Percentiles rank a stretch among this genome's conserved stretches.
Evolutionary conservation across 495 filamentous ascomycete species (phyloP).

Genomic region (Usnea hakonensis): DNA sequence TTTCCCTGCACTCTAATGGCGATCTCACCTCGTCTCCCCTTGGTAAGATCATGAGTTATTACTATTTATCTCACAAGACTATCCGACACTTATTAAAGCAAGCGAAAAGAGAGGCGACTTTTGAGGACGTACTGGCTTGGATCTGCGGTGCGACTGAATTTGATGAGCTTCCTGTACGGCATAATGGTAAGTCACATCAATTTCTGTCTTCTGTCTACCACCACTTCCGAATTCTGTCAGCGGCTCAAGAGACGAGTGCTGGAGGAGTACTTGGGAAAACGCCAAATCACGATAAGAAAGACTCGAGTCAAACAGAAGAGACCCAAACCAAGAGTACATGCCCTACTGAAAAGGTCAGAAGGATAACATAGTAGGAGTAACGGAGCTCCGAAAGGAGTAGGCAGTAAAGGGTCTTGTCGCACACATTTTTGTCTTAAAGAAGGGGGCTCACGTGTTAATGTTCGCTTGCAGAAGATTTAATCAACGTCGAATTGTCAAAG

Average conservation of each 20-base stretch:
- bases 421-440: neutral
- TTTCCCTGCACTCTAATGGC: slow-evolving; percentile 72
- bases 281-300: neutral
- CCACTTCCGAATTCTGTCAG: neutral
- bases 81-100: slow-evolving; percentile 72
- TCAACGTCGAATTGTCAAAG: slow-evolving; percentile 84
- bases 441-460: neutral
- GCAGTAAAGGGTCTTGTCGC: neutral
- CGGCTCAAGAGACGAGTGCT: neutral
- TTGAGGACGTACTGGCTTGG: slow-evolving; percentile 84
- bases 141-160: slow-evolving; percentile 93
- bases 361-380: neutral
- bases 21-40: slow-evolving; percentile 82
- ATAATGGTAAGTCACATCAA: slow-evolving; percentile 52
- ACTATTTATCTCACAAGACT: slow-evolving; percentile 95
- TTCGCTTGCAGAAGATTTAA: slow-evolving; percentile 58
- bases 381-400: neutral
- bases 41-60: slow-evolving; percentile 98
- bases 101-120: slow-evolving; percentile 68
- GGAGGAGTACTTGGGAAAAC: neutral
- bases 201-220: neutral
- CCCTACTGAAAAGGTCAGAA: neutral
- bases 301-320: neutral
- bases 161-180: slow-evolving; percentile 94
- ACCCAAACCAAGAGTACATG: neutral